Evolutionary conservation across 2,329 filamentous ascomycete species (phyloP).

Genomic region (Colletotrichum cuscutae): DNA sequence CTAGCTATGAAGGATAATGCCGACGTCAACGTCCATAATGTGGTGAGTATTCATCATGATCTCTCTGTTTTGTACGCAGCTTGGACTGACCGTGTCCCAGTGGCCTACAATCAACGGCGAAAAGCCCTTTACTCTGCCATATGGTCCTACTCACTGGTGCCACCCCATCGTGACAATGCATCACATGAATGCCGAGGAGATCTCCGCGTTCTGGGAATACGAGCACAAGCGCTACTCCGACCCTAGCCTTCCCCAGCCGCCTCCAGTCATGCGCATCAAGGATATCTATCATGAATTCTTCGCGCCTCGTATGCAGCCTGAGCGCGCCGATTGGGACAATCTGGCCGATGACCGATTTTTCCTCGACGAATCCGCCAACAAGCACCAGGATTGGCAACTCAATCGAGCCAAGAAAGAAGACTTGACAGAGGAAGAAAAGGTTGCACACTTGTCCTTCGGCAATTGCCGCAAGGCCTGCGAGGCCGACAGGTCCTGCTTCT

Average conservation of each 20-base stretch:
- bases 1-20: conserved; percentile 56
- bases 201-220: conserved; percentile 61
- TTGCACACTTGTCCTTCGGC: conserved; percentile 53
- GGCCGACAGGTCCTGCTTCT: conserved; percentile 49
- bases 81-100: conserved; percentile 39
- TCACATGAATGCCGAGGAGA: conserved; percentile 61
- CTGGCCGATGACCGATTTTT: conserved; percentile 57
- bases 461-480: conserved; percentile 58
- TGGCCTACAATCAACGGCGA: conserved; percentile 67
- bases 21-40: conserved; percentile 51
- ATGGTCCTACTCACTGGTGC: conserved; percentile 61
- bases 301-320: conserved; percentile 48
- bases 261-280: conserved; percentile 52
- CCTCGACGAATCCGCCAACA: conserved; percentile 43
- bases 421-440: conserved; percentile 49
- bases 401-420: conserved; percentile 45
- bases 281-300: conserved; percentile 61
- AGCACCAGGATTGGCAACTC: conserved; percentile 46
- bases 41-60: conserved; percentile 47
- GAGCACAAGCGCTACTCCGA: conserved; percentile 52
- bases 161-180: conserved; percentile 67
- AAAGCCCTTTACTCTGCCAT: conserved; percentile 62
- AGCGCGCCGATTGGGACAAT: conserved; percentile 64
- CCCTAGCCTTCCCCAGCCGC: conserved; percentile 28
- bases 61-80: neutral